phyloP scores from a whole-genome alignment of 1,284 basidiomycete species.

The Sporisorium scitamineum region DNA sequence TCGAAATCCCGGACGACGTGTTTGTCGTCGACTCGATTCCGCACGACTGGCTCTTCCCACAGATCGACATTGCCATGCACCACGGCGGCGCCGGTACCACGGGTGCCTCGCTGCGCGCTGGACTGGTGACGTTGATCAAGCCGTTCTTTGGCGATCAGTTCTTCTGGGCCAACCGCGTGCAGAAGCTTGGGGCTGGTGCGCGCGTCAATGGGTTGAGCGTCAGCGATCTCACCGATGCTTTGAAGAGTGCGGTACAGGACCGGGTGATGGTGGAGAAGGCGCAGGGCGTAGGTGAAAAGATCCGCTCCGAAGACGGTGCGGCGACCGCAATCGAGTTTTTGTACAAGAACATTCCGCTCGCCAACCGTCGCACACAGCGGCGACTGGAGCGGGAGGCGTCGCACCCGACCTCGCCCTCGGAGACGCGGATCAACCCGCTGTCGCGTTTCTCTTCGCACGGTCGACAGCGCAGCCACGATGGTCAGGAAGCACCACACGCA shows the following conservation, averaged over 20 bases:
- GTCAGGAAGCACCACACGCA: conserved; percentile 1
- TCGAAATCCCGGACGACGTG: conserved; percentile 66
- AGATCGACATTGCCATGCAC: conserved; percentile 68
- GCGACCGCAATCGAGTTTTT: conserved; percentile 56
- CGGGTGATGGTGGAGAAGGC: conserved; percentile 63
- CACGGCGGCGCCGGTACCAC: conserved; percentile 82
- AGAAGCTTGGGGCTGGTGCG: conserved; percentile 58
- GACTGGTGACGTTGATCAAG: conserved; percentile 62
- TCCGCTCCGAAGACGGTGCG: conserved; percentile 60
- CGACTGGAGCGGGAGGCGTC: conserved; percentile 29
- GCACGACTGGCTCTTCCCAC: conserved; percentile 48
- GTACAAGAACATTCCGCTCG: conserved; percentile 52
- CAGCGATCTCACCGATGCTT: conserved; percentile 34
- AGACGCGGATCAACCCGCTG: conserved; percentile 18
- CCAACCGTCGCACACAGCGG: conserved; percentile 33
- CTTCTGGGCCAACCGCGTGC: conserved; percentile 63
- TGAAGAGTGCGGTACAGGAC: conserved; percentile 52
- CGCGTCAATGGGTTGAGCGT: conserved; percentile 44
- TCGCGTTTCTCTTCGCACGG: conserved; percentile 17
- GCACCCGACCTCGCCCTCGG: conserved; percentile 4
- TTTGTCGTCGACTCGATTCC: conserved; percentile 64
- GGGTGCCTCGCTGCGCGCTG: conserved; percentile 61
- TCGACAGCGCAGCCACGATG: conserved; percentile 12
- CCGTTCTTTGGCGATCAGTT: conserved; percentile 67
- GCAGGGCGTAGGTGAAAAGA: conserved; percentile 55